These are phyloP conservation scores for Corylus avellana DNA, from an alignment of 306 rosid genomes.

Conservation along the genomic window DNA sequence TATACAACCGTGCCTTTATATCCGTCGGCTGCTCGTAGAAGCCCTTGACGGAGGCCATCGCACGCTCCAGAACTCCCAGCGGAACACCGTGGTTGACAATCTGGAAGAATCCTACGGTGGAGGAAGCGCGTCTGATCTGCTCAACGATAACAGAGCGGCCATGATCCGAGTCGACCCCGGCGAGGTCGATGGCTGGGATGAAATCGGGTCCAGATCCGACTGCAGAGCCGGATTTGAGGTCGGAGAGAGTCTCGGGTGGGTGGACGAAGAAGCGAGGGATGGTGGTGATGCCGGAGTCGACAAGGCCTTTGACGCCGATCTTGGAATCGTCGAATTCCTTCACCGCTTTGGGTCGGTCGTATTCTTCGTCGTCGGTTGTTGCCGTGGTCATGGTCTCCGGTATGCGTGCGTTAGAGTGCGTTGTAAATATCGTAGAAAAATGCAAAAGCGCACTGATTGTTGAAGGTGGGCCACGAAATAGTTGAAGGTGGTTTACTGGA, in stretches of 20 bases:
- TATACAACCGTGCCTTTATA: conserved; percentile 18
- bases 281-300: conserved; percentile 35
- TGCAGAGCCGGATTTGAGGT: background rate
- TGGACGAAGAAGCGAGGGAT: conserved; percentile 44
- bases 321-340: conserved; percentile 45
- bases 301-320: conserved; percentile 42
- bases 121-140: conserved; percentile 33
- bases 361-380: background rate
- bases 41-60: conserved; percentile 35
- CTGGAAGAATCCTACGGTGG: conserved; percentile 47
- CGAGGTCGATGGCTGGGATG: conserved; percentile 40
- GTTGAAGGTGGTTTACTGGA: no score
- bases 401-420: background rate
- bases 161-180: conserved; percentile 5
- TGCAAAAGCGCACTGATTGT: no score
- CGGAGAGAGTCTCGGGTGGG: conserved; percentile 25
- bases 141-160: conserved; percentile 29
- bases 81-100: conserved; percentile 49
- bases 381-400: background rate
- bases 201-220: background rate
- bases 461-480: no score
- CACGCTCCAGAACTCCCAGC: conserved; percentile 8
- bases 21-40: conserved; percentile 45
- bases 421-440: no score
- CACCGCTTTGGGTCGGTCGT: conserved; percentile 27